Base-by-base conservation (phyloP, 2,329 filamentous ascomycete species). In the Didymella lethalis region DNA sequence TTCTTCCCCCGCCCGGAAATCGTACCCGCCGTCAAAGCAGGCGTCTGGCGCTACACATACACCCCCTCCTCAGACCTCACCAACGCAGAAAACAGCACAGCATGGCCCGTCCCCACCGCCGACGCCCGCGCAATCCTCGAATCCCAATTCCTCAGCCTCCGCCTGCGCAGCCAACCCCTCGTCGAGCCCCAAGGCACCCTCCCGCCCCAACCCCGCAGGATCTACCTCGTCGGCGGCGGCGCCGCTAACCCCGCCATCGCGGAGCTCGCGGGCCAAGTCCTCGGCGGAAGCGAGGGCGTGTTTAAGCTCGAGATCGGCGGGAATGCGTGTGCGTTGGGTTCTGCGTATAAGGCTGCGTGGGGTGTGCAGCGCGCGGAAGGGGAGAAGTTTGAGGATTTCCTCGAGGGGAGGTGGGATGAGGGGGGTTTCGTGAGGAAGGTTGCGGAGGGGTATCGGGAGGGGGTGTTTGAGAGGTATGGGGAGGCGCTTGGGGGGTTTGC, bases 281-380 rank as follows among this genome's bases (percentile, higher is more conserved):
- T 99, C 2, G 95, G 95, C 51, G 92, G 92, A 32, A 85, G 84
- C 2, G 95, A 98, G 63, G 95, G 95, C 25, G 91, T 98, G 26
- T 99, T 92, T 80, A 91, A 90, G 78, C 86, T 99, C 14, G 93
- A 98, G 73, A 92, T 98, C 5, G 94, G 95, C 26, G 93, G 93
- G 26, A 97, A 96, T 79, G 94, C 95, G 2, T 99, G 95, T 79
- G 95, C 94, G 11, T 80, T 98, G 14, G 95, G 95, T 14, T 92
- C 92, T 7, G 94, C 94, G 26, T 97, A 98, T 80, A 98, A 98
- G 80, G 94, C 95, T 14, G 88, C 96, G 0, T 99, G 95, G 95
- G 93, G 90, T 0, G 82, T 92, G 54, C 92, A 95, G 81, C 82
- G 91, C 47, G 77, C 78, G 25, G 75, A 68, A 0, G 76, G 80